phyloP scores from a whole-genome alignment of 768 basidiomycete genomes.

The Boletus tylopilopsis region DNA sequence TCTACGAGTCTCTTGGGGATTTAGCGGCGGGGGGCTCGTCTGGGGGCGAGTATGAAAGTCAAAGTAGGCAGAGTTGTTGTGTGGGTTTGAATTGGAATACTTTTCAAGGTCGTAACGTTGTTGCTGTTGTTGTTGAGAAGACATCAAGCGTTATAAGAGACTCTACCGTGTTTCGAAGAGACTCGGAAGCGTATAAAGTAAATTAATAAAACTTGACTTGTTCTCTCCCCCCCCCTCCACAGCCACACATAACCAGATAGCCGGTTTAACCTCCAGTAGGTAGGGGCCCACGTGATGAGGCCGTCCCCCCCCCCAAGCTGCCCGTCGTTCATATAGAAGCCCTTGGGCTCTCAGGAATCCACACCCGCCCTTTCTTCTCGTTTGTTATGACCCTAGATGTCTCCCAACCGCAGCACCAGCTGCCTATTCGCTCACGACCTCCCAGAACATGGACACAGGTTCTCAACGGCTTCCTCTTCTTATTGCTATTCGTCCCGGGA shows the following conservation, averaged over 20 bases:
- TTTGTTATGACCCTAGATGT: slow-evolving; percentile 19
- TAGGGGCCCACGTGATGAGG: too few species aligned
- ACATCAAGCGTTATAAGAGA: neutral
- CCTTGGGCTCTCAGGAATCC: neutral
- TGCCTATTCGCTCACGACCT: slow-evolving; percentile 54
- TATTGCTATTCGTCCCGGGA: slow-evolving; percentile 56
- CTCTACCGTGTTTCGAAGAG: too few species aligned
- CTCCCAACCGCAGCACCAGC: slow-evolving; percentile 31
- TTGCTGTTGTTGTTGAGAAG: neutral
- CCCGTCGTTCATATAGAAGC: slow-evolving; percentile 12
- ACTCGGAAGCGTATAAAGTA: too few species aligned
- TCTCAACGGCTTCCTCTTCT: slow-evolving; percentile 48
- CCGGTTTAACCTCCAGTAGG: too few species aligned
- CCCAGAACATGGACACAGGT: slow-evolving; percentile 50
- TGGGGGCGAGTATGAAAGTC: slow-evolving; percentile 26
- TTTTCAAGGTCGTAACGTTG: neutral
- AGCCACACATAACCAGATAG: too few species aligned
- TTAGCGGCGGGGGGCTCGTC: slow-evolving; percentile 29
- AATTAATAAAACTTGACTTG: too few species aligned
- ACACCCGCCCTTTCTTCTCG: neutral
- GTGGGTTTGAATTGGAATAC: neutral
- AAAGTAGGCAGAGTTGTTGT: neutral
- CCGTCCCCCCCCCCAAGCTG: too few species aligned
- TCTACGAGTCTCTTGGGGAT: slow-evolving; percentile 10
- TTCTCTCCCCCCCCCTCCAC: too few species aligned